These are phyloP conservation scores for Aspergillus kassunensis DNA, from an alignment of 495 filamentous ascomycete species.

Conservation along the genomic window DNA sequence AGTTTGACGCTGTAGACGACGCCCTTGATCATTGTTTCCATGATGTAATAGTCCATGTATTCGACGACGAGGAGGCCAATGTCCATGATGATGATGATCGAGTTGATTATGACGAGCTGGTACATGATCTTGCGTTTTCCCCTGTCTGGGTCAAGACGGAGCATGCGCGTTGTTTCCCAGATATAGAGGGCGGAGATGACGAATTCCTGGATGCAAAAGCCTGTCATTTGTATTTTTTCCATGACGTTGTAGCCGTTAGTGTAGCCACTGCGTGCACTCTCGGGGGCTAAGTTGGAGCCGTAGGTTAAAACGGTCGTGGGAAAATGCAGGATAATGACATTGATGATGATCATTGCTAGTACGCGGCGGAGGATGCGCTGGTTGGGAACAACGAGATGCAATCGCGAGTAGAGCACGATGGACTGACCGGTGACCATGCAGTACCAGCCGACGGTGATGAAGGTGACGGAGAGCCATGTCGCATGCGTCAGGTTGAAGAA, in stretches of 20 bases:
- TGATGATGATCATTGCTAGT: slow-evolving; percentile 55
- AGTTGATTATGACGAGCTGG: slow-evolving; percentile 56
- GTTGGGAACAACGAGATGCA: slow-evolving; percentile 56
- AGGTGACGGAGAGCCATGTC: slow-evolving; percentile 38
- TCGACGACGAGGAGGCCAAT: slow-evolving; percentile 53
- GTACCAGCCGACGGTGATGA: slow-evolving; percentile 56
- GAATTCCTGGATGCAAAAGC: slow-evolving; percentile 59
- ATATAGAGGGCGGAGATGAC: slow-evolving; percentile 60
- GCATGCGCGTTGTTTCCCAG: slow-evolving; percentile 48
- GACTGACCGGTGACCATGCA: slow-evolving; percentile 64
- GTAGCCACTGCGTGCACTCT: slow-evolving; percentile 14
- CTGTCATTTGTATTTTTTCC: slow-evolving; percentile 63
- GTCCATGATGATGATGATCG: slow-evolving; percentile 54
- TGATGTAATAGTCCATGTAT: slow-evolving; percentile 52
- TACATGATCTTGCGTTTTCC: slow-evolving; percentile 51
- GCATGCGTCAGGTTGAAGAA: slow-evolving; percentile 48
- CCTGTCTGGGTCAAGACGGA: slow-evolving; percentile 41
- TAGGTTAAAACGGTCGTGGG: slow-evolving; percentile 56
- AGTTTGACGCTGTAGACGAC: slow-evolving; percentile 63
- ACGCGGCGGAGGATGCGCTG: slow-evolving; percentile 47
- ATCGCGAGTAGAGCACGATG: slow-evolving; percentile 63
- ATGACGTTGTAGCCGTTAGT: slow-evolving; percentile 49
- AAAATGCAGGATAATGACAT: slow-evolving; percentile 52
- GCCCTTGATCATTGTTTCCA: slow-evolving; percentile 58
- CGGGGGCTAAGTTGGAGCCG: slow-evolving; percentile 45